Conservation (phyloP, 768 basidiomycete species). For the Cystofilobasidium macerans region DNA sequence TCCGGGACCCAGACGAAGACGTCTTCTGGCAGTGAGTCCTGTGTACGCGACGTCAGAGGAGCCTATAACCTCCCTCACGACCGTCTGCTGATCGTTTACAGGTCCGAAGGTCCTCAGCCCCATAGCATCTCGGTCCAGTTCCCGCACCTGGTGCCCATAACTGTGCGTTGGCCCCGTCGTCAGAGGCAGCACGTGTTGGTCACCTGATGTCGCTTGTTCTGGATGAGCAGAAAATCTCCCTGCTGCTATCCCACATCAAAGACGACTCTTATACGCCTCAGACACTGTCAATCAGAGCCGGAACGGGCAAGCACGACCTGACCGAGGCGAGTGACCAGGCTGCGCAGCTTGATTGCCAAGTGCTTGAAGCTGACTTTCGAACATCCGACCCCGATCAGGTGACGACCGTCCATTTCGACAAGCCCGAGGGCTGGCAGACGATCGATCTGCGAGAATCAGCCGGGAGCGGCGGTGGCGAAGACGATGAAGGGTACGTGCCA, state of each 20-base stretch:
- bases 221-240: conserved; percentile 62
- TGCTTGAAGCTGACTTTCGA: not conserved
- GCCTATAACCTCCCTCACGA: no score
- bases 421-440: conserved; percentile 89
- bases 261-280: conserved; percentile 98
- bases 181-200: no score
- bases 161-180: conserved; percentile 44
- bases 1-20: conserved; percentile 73
- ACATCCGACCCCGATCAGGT: conserved; percentile 28
- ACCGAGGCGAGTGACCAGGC: conserved; percentile 68
- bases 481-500: conserved; percentile 69
- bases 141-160: conserved; percentile 73
- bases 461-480: conserved; percentile 44
- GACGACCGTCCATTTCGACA: conserved; percentile 60
- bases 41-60: not conserved
- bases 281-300: conserved; percentile 77
- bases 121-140: conserved; percentile 93
- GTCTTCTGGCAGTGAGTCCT: conserved; percentile 93
- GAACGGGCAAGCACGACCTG: conserved; percentile 79
- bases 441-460: conserved; percentile 58
- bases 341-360: no score
- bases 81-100: conserved; percentile 26
- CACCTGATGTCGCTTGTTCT: no score
- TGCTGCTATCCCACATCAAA: conserved; percentile 51
- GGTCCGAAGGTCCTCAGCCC: conserved; percentile 82